These are phyloP conservation scores for Fusarium torulosum DNA, from an alignment of 2,329 filamentous ascomycete species.

Conservation along the genomic window DNA sequence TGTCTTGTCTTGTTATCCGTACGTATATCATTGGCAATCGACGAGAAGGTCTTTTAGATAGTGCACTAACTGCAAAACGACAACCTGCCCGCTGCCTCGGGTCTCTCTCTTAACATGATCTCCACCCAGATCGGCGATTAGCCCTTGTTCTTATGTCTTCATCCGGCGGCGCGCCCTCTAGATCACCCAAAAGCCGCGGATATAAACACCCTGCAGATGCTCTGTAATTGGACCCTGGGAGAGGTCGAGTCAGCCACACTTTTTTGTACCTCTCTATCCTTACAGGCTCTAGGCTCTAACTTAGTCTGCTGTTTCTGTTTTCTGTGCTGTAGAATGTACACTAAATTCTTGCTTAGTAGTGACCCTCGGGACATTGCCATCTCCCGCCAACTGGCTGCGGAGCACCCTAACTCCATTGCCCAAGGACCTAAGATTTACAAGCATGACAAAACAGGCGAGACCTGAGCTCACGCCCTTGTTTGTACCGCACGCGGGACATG, in stretches of 20 bases:
- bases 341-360: conserved; percentile 18
- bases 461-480: conserved; percentile 33
- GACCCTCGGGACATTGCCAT: conserved; percentile 8
- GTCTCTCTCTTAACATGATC: conserved; percentile 20
- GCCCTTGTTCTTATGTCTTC: conserved; percentile 26
- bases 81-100: conserved; percentile 27
- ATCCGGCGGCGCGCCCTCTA: conserved; percentile 37
- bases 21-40: too few species aligned
- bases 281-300: too few species aligned
- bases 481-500: neutral
- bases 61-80: conserved; percentile 26
- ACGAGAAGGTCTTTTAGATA: neutral
- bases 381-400: neutral
- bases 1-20: too few species aligned
- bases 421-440: conserved; percentile 43
- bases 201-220: conserved; percentile 27
- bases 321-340: neutral
- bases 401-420: conserved; percentile 1
- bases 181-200: conserved; percentile 29
- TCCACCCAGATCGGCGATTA: conserved; percentile 44
- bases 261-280: neutral
- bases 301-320: neutral
- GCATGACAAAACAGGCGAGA: conserved; percentile 43
- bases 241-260: conserved; percentile 4
- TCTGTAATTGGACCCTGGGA: conserved; percentile 24